Conservation (phyloP, 164 flowering plant species). For the Cinnamomum chago region DNA sequence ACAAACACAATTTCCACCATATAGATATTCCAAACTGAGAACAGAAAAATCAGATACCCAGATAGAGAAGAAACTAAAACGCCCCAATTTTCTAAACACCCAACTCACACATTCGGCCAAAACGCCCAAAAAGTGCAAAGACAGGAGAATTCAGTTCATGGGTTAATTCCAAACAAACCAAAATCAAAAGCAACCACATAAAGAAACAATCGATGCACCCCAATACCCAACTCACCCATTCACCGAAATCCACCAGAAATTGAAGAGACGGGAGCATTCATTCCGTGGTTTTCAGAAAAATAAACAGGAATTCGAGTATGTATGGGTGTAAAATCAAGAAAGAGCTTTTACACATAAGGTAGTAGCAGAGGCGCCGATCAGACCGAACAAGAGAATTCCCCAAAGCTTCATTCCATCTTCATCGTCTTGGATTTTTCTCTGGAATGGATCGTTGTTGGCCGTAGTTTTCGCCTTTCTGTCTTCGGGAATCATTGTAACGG, state of each 20-base stretch:
- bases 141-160: neutral
- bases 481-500: neutral
- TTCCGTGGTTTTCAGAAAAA: neutral
- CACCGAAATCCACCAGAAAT: neutral
- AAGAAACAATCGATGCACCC: neutral
- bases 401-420: slow-evolving; percentile 42
- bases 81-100: neutral
- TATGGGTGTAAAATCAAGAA: slow-evolving; percentile 1
- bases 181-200: neutral
- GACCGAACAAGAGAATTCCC: slow-evolving; percentile 60
- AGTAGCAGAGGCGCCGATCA: slow-evolving; percentile 74
- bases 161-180: neutral
- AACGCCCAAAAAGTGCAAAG: neutral
- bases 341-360: slow-evolving; percentile 45
- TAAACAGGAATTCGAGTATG: neutral
- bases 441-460: neutral
- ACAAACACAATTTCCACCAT: too few relatives aligned
- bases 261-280: neutral
- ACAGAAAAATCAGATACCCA: neutral
- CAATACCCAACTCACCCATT: neutral
- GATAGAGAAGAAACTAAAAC: neutral
- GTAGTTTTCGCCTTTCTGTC: neutral
- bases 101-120: neutral
- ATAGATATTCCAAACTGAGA: neutral
- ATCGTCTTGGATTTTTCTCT: neutral